Evolutionary conservation across 2,329 filamentous ascomycete species (phyloP), one percentile per base, ranked within the genome.

Genomic region (Alternaria panax): DNA sequence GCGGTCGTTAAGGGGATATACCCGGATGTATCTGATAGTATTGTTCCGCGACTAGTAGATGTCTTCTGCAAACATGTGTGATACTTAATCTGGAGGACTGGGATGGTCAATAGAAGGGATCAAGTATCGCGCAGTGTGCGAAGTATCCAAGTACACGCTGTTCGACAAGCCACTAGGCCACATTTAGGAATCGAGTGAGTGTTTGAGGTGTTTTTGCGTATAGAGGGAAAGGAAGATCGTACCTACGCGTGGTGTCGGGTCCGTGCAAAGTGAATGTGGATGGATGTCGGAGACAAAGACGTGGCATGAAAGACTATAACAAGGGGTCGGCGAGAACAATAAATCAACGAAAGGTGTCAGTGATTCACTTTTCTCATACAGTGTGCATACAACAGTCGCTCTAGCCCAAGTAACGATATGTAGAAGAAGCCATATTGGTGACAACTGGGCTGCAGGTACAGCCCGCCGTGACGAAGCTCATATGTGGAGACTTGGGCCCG

Each of bases 231-330:
- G 32, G 32, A 14, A 6, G 30, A 36, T 36, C 6, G 4, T 18
- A n/a, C 0, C 32, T 36, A 1, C 16, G 32, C 16, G 32, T 47
- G 22, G 36, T 48, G 43, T 42, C 11, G 25, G 45, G 38, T 30
- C 50, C n/a, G 50, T 61, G 54, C 54, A 8, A 41, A 14, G 51
- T 30, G 24, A 38, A 14, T 46, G 25, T 34, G 28, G 20, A n/a
- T 36, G 22, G 22, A 22, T n/a, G 14, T 40, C 9, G 27, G 8
- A 28, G 32, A 58, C 38, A 61, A 57, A 58, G 55, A 53, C 36
- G 18, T 30, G 7, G 38, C 12, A 6, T 60, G 45, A 43, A 54
- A 48, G 40, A 48, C 27, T 7, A 42, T 7, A 16, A 54, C 43
- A 58, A 55, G 30, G n/a, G 22, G 8, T 5, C 0, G 18, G 11